Conservation (phyloP, 2,329 filamentous ascomycete species). For the Cercospora sp. region DNA sequence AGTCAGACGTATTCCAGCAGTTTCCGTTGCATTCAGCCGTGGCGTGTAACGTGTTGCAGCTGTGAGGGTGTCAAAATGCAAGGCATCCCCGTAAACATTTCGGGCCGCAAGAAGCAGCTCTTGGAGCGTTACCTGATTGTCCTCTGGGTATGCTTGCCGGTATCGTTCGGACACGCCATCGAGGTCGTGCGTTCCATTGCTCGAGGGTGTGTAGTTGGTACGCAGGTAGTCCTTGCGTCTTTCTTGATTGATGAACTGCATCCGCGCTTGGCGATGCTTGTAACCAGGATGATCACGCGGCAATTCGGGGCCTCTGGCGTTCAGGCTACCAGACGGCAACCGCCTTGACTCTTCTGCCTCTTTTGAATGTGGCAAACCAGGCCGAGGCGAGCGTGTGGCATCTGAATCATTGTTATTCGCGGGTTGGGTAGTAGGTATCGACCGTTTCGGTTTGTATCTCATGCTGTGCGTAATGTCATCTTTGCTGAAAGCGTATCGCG, state of each 20-base stretch:
- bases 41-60: not conserved
- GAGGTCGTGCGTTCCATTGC: not conserved
- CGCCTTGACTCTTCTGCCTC: not conserved
- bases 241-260: slow-evolving; percentile 9
- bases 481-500: slow-evolving; percentile 34
- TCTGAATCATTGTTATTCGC: not conserved
- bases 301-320: not conserved
- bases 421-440: not conserved
- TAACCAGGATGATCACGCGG: not conserved
- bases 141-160: slow-evolving; percentile 1
- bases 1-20: not conserved
- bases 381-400: not conserved
- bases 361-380: not conserved
- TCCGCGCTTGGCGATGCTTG: slow-evolving; percentile 7
- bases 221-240: slow-evolving; percentile 3
- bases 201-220: not conserved
- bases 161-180: not conserved
- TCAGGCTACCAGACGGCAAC: not conserved
- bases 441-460: slow-evolving; percentile 11
- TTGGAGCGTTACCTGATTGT: slow-evolving; percentile 2
- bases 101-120: slow-evolving; percentile 8
- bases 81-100: not conserved
- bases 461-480: slow-evolving; percentile 38
- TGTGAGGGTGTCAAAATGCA: slow-evolving; percentile 2
- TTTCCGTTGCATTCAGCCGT: not conserved